Conservation (phyloP, 495 filamentous ascomycete species). For the Penicillium malachiteum region DNA sequence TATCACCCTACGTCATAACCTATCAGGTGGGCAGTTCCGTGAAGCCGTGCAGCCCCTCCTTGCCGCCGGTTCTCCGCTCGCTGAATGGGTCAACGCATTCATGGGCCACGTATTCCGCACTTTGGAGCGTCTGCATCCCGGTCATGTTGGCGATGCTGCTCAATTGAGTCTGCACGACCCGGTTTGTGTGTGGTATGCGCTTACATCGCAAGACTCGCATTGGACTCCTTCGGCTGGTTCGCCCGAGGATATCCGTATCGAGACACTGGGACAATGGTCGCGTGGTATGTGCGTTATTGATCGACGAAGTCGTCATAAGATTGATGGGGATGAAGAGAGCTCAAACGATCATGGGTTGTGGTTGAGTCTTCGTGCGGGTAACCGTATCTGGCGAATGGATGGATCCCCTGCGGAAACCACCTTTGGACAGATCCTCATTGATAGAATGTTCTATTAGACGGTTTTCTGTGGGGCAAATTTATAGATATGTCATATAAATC, state of each 20-base stretch:
- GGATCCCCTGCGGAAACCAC: conserved; percentile 40
- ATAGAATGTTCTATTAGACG: conserved; percentile 38
- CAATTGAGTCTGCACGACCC: conserved; percentile 84
- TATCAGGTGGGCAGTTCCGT: conserved; percentile 61
- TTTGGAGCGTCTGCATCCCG: conserved; percentile 58
- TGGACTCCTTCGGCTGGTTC: conserved; percentile 44
- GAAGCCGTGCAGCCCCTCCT: conserved; percentile 50
- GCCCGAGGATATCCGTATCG: conserved; percentile 75
- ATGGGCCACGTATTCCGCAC: conserved; percentile 74
- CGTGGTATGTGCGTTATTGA: conserved; percentile 87
- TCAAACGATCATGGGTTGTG: conserved; percentile 69
- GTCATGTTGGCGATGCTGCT: conserved; percentile 51
- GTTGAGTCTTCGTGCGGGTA: conserved; percentile 68
- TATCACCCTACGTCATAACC: conserved; percentile 73
- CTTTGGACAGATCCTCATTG: conserved; percentile 45
- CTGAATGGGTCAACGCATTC: conserved; percentile 78
- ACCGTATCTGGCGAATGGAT: conserved; percentile 70
- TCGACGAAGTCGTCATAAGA: conserved; percentile 59
- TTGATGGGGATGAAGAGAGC: conserved; percentile 56
- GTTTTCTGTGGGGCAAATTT: too few relatives aligned
- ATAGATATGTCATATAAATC: too few relatives aligned
- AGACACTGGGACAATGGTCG: conserved; percentile 91
- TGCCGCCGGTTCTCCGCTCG: conserved; percentile 68
- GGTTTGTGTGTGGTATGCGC: conserved; percentile 81
- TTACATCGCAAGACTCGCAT: conserved; percentile 49